Evolutionary conservation across 2,329 filamentous ascomycete genomes (phyloP).

Genomic region (Diaporthe longicolla): DNA sequence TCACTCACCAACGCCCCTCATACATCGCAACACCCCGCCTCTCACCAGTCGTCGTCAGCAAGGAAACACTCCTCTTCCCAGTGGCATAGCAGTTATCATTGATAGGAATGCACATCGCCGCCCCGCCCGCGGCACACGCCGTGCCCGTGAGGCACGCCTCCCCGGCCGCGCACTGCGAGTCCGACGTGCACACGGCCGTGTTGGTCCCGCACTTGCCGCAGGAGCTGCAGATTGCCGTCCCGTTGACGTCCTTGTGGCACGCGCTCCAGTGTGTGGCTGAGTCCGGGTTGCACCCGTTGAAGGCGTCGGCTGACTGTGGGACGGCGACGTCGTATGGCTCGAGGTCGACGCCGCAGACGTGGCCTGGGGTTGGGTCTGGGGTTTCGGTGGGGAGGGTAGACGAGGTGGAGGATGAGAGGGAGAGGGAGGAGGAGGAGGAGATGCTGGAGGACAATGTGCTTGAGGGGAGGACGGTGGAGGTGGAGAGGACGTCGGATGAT

Average conservation of each 20-base stretch:
- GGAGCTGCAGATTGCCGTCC: conserved; percentile 21
- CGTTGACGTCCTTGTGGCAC: conserved; percentile 30
- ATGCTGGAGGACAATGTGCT: background rate
- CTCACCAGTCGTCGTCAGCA: too few relatives aligned
- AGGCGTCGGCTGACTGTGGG: conserved; percentile 11
- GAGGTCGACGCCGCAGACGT: conserved; percentile 24
- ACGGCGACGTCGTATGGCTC: conserved; percentile 14
- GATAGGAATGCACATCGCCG: conserved; percentile 30
- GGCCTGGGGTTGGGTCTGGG: background rate
- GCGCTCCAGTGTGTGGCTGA: conserved; percentile 18
- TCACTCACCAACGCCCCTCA: too few relatives aligned
- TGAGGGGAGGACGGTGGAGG: background rate
- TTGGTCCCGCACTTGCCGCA: conserved; percentile 37
- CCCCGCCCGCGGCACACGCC: background rate
- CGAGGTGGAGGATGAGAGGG: background rate
- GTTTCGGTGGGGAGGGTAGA: background rate
- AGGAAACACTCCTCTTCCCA: background rate
- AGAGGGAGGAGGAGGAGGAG: background rate
- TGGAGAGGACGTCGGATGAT: background rate
- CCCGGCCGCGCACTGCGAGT: conserved; percentile 22
- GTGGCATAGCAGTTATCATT: conserved; percentile 34
- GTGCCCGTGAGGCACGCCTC: conserved; percentile 24
- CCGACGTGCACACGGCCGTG: conserved; percentile 23
- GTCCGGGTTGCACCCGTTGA: conserved; percentile 37
- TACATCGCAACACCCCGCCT: background rate